Percentiles rank a stretch among this genome's conserved stretches.
These are phyloP conservation scores for Seiridium unicorne DNA, from an alignment of 2,329 filamentous ascomycete genomes.

Conservation along the genomic window DNA sequence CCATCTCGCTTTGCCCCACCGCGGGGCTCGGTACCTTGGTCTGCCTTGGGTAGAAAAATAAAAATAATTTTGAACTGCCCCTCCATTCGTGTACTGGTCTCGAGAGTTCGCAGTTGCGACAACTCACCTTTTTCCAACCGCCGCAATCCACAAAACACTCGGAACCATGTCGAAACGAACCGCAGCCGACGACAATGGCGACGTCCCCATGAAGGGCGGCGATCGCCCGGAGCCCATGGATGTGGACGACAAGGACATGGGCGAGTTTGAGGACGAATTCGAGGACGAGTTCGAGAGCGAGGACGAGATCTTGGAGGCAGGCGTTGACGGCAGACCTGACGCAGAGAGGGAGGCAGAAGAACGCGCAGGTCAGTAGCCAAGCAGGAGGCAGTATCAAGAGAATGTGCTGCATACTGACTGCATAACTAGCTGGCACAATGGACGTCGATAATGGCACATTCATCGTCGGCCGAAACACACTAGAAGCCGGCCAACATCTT, in stretches of 20 bases:
- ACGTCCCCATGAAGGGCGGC: constrained; percentile 31
- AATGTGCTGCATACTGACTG: not conserved
- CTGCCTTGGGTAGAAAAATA: not conserved
- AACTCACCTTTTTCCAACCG: constrained; percentile 12
- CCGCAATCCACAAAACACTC: no score
- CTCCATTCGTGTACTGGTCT: not conserved
- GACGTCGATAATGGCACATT: constrained; percentile 86
- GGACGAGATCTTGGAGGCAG: constrained; percentile 91
- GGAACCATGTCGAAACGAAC: constrained; percentile 59
- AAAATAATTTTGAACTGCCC: not conserved
- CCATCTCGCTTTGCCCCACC: no score
- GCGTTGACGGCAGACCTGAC: constrained; percentile 89
- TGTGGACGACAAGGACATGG: constrained; percentile 63
- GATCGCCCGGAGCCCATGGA: constrained; percentile 44
- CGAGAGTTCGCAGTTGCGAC: not conserved
- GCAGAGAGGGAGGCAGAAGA: constrained; percentile 91
- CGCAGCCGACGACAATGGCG: constrained; percentile 47
- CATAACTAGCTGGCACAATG: constrained; percentile 64
- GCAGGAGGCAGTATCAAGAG: not conserved
- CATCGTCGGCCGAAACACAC: constrained; percentile 89
- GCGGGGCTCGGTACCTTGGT: no score
- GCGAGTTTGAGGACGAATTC: constrained; percentile 94
- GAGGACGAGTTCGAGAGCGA: constrained; percentile 86
- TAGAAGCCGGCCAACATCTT: constrained; percentile 86
- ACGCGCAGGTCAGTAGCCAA: constrained; percentile 53